A percentile compares a stretch with the other conserved stretches of the same genome.
phyloP scores from a whole-genome alignment of 2,329 filamentous ascomycete species.

The Arthrobotrys musiformis region DNA sequence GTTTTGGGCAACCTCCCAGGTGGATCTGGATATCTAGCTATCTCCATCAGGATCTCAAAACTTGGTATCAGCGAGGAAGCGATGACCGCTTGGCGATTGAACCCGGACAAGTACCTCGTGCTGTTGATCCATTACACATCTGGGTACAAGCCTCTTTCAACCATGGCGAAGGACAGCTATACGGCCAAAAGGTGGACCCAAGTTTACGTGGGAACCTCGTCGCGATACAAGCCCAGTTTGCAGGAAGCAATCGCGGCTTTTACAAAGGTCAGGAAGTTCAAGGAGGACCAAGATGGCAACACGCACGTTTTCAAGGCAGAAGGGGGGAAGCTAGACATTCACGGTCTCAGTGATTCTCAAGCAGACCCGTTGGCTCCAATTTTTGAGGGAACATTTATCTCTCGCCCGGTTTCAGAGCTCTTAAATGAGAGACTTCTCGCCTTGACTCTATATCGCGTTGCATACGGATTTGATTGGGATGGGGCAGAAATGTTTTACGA shows the following conservation, averaged over 20 bases:
- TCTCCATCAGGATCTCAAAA: slow-evolving; percentile 76
- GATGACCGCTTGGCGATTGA: slow-evolving; percentile 79
- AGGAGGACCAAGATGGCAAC: slow-evolving; percentile 53
- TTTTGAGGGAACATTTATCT: slow-evolving; percentile 75
- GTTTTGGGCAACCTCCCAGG: slow-evolving; percentile 65
- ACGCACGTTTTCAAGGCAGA: slow-evolving; percentile 50
- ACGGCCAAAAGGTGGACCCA: slow-evolving; percentile 63
- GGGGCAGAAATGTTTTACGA: slow-evolving; percentile 72
- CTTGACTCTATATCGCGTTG: slow-evolving; percentile 71
- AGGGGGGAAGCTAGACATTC: slow-evolving; percentile 35
- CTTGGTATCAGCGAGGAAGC: slow-evolving; percentile 79
- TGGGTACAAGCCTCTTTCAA: slow-evolving; percentile 72
- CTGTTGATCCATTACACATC: slow-evolving; percentile 74
- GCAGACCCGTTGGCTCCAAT: slow-evolving; percentile 56
- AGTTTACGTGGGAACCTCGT: slow-evolving; percentile 76
- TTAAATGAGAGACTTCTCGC: slow-evolving; percentile 73
- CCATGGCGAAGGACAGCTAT: slow-evolving; percentile 65
- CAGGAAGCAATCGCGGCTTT: slow-evolving; percentile 69
- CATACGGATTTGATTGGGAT: slow-evolving; percentile 72
- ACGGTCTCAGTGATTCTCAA: slow-evolving; percentile 45
- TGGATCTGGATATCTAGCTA: slow-evolving; percentile 69
- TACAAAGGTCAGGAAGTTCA: slow-evolving; percentile 60
- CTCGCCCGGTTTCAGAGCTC: slow-evolving; percentile 75
- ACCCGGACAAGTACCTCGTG: slow-evolving; percentile 75
- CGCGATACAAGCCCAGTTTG: slow-evolving; percentile 76